phyloP scores from a whole-genome alignment of 192 early-diverging fungal species.

The Backusella westeae region DNA sequence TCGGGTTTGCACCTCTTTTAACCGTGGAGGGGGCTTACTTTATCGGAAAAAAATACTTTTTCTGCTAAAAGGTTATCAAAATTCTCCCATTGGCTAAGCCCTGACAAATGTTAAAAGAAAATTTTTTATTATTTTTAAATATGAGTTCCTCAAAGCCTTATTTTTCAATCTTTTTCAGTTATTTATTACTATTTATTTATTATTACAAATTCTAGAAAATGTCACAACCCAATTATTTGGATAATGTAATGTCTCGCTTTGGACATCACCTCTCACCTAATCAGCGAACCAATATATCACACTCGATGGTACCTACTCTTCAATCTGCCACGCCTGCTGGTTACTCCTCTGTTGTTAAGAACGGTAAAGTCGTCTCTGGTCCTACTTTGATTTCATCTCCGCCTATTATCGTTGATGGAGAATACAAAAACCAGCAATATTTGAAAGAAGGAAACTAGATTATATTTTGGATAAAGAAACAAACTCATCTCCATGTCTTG shows the following conservation, averaged over 20 bases:
- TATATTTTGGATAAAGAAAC: not conserved
- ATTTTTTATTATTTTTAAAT: not conserved
- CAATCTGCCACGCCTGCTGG: conserved; percentile 12
- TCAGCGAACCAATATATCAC: conserved; percentile 12
- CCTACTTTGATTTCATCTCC: not conserved
- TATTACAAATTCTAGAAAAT: not conserved
- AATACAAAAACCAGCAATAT: not conserved
- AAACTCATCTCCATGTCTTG: not conserved
- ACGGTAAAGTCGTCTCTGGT: not conserved
- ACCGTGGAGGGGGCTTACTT: not conserved
- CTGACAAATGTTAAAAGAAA: not conserved
- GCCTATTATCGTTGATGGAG: not conserved
- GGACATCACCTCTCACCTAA: conserved; percentile 18
- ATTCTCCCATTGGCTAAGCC: not conserved
- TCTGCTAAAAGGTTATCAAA: not conserved
- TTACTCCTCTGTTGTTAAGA: not conserved
- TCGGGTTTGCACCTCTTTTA: not conserved
- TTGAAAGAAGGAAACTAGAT: not conserved
- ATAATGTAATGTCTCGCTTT: conserved; percentile 23
- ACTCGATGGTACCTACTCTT: conserved; percentile 9
- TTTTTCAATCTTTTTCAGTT: not conserved
- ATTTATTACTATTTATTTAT: not conserved
- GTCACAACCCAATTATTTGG: conserved; percentile 15
- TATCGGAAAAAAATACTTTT: not conserved
- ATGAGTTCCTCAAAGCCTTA: not conserved